Evolutionary conservation across 306 rosid species (phyloP), one percentile per base, ranked within the genome.

Genomic region (Potentilla sterilis): DNA sequence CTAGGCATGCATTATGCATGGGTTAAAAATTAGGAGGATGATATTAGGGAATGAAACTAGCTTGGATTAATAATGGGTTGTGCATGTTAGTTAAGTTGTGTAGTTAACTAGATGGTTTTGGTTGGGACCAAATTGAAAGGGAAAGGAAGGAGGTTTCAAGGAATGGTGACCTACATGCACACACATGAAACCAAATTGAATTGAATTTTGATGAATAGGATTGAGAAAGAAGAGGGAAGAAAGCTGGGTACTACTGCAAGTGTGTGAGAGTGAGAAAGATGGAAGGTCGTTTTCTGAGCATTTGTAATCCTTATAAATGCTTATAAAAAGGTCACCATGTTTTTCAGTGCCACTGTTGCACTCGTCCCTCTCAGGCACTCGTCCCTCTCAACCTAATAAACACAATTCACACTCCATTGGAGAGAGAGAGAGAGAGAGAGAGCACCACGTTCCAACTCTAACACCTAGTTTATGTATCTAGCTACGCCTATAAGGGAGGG

Each of bases 281-380:
- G 91, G 84, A 76, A 57, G 72, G 96, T 91, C 97, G 72, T 93
- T 86, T 82, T 90, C 96, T 67, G 4, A 70, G 92, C 83, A 82
- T 87, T 81, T 87, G 84, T 72, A 86, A 43, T 80, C 72, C 83
- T 79, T 84, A 77, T 77, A 85, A 89, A 84, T 79, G 83, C 78
- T 74, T 51, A 80, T 73, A 46, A 49, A 59, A 75, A 77, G 69
- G 32, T 62, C 48, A 40, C 70, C 97, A 91, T 93, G 96, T 86
- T 91, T 93, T 93, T 93, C 98, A 93, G 98, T 93, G 98, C 96
- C 96, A 86, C 81, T 85, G 96, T 88, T 89, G 88, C 80, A 81
- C 83, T 83, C 82, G 79, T 81, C 78, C 65, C 67, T 81, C 78
- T 52, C 86, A 85, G 82, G 81, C 85, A 80, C 75, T 84, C 82